Evolutionary conservation across 2,329 filamentous ascomycete genomes (phyloP).

Genomic region (Beauveria sp.): DNA sequence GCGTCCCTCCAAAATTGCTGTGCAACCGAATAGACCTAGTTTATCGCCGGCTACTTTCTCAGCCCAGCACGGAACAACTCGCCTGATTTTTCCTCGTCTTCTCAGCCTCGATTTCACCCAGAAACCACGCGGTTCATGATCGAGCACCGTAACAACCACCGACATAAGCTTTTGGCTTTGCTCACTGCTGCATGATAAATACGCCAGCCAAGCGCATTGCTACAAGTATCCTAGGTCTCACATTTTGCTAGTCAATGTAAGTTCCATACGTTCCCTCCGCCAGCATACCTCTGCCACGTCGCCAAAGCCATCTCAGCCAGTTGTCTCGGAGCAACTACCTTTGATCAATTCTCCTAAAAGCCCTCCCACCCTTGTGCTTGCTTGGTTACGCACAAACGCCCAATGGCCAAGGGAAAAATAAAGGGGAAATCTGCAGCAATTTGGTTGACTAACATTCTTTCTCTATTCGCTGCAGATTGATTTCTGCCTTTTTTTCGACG

Average conservation of each 20-base stretch:
- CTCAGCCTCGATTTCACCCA: not conserved
- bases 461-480: not conserved
- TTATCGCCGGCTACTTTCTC: not conserved
- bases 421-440: not conserved
- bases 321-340: constrained; percentile 7
- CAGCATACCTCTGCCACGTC: constrained; percentile 7
- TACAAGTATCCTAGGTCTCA: not conserved
- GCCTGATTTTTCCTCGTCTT: not conserved
- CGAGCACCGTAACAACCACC: not conserved
- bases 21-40: not conserved
- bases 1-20: not conserved
- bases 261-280: constrained; percentile 3
- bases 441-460: not conserved
- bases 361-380: not conserved
- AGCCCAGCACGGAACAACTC: not conserved
- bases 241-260: constrained; percentile 8
- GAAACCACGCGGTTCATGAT: not conserved
- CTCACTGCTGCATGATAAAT: not conserved
- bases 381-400: not conserved
- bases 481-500: not conserved
- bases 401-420: not conserved
- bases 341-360: not conserved
- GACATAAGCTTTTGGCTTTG: not conserved
- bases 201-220: not conserved
- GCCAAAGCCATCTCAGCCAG: not conserved